Evolutionary conservation across 805 yeast species (phyloP), one percentile per base, ranked within the genome.

Genomic region (Wickerhamomyces tratensis): DNA sequence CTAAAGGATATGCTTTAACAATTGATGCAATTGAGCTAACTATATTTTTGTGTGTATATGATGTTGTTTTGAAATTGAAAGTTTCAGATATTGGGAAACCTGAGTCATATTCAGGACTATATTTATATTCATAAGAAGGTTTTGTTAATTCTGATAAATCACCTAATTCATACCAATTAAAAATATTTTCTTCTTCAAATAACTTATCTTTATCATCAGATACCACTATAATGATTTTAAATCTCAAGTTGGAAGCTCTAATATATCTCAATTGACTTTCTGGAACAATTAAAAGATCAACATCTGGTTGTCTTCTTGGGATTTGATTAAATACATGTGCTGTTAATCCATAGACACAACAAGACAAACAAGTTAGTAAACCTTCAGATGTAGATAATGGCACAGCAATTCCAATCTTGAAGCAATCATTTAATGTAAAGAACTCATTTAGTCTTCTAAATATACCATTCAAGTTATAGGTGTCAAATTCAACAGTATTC

Each of bases 21-120:
- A 72, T 62, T 1, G 82, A 66, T 3, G 84, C 76, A 33, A 72
- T 59, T 7, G 77, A 66, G 47, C 80, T 71, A 5, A 76, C 71
- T 36, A 77, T 55, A 47, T 75, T 74, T 44, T 70, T 62, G 43
- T 77, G 81, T 5, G 76, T 69, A 50, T 71, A 77, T 11, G 61
- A 49, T 2, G 62, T 58, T 2, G 62, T 51, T 10, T 50, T 49
- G 13, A 53, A 49, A 25, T 61, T 46, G 12, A 59, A 37, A 10
- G 69, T 68, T 31, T 58, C 52, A 26, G 68, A 67, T 36, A 64
- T 59, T 5, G 67, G 56, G 1, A 43, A 43, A 29, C 52, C 48
- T 39, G 54, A 48, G 51, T 65, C 61, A 38, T 46, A 45, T 15
- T 57, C 54, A 37, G 60, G 51, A 39, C 43, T 43, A 40, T 66